Base-by-base conservation (phyloP, 2,329 filamentous ascomycete species). In the Talaromyces sp. region DNA sequence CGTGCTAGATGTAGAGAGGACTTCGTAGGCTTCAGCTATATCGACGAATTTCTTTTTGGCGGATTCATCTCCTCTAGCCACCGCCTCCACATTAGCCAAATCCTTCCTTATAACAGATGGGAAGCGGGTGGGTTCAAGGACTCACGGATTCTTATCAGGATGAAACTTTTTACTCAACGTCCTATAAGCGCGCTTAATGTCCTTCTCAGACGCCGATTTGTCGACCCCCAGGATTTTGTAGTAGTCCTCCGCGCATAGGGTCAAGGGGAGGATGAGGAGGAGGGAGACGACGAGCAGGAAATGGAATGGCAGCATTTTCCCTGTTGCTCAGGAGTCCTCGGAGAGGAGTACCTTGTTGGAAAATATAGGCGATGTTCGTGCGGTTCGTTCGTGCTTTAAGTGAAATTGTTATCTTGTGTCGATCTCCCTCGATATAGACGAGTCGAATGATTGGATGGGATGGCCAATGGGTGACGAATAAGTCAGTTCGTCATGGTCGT, bases 101-200 rank as follows among this genome's bases (percentile, higher is more conserved):
- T n/a, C n/a, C n/a, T n/a, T n/a, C n/a, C n/a, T n/a, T n/a, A n/a
- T n/a, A n/a, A n/a, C n/a, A n/a, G n/a, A n/a, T n/a, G n/a, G n/a
- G n/a, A n/a, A n/a, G n/a, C n/a, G n/a, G n/a, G n/a, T n/a, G n/a
- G n/a, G n/a, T n/a, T n/a, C n/a, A n/a, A 62, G 19, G 17, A 81
- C 90, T 73, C 86, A 95, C 90, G 94, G 93, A 73, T 98, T 98
- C 86, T 99, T 99, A 80, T 99, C 95, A 3, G 95, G 95, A 75
- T 99, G 95, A 78, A 86, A 97, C 77, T 96, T 96, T 80, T 98
- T 98, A 82, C 91, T 96, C 11, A 99, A 84, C 67, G 88, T 89
- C 67, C 93, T 88, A 79, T 99, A 99, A 25, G 95, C 93, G 54
- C 91, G 91, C 80, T 99, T 99, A 76, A 99, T 90, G 73, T 98